These are phyloP conservation scores for Taiozyma sp. DNA, from an alignment of 1,139 yeast genomes.

Conservation along the genomic window DNA sequence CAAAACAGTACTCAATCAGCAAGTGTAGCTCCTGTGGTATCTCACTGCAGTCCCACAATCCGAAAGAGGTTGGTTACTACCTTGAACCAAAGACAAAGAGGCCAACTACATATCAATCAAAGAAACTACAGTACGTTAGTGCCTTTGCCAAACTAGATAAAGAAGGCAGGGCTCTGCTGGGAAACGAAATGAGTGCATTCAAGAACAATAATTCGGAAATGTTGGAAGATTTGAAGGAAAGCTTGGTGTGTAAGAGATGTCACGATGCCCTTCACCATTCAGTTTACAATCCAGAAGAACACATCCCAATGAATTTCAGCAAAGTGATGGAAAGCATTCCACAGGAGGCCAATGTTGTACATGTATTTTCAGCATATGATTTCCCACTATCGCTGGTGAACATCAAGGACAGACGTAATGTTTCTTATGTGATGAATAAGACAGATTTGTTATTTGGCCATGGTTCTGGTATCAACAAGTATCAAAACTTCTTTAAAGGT, in stretches of 20 bases:
- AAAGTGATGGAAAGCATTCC: constrained; percentile 43
- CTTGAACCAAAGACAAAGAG: constrained; percentile 20
- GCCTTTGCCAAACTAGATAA: constrained; percentile 21
- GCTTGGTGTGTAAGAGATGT: constrained; percentile 47
- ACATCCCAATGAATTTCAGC: constrained; percentile 32
- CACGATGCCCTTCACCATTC: constrained; percentile 45
- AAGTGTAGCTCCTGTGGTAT: constrained; percentile 48
- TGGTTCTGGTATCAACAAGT: constrained; percentile 30
- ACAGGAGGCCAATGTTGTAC: constrained; percentile 44
- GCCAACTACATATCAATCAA: constrained; percentile 11
- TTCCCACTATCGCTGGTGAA: constrained; percentile 56
- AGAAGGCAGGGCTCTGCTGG: constrained; percentile 16
- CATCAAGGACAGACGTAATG: constrained; percentile 35
- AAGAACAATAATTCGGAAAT: neutral
- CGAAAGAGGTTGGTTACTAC: constrained; percentile 40
- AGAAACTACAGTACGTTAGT: constrained; percentile 17
- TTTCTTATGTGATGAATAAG: constrained; percentile 54
- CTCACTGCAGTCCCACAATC: constrained; percentile 37
- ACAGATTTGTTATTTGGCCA: constrained; percentile 46
- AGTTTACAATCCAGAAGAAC: constrained; percentile 32
- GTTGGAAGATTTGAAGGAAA: constrained; percentile 3
- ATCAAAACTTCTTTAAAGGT: constrained; percentile 43
- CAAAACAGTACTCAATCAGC: constrained; percentile 2
- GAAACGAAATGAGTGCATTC: constrained; percentile 1
- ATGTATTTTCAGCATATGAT: constrained; percentile 61